Evolutionary conservation across 257 asterid genomes (phyloP).

Genomic region (Misopates orontium): DNA sequence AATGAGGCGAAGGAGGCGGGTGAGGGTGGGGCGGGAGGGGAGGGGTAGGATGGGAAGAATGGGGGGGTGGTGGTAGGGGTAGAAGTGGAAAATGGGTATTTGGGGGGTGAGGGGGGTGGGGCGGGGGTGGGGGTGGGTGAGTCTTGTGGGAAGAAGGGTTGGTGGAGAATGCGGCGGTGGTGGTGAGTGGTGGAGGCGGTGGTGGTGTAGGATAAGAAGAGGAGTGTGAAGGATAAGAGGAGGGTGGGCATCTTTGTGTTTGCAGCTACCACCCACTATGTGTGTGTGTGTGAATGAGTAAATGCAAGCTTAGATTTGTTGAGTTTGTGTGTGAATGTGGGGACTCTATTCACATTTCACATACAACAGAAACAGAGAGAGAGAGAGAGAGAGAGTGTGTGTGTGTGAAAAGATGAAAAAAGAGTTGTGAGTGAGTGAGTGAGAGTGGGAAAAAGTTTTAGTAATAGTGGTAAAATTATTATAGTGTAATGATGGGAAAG

Average conservation of each 20-base stretch:
- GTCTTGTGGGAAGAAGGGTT: conserved; percentile 40
- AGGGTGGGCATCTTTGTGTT: conserved; percentile 20
- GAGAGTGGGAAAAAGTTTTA: background rate
- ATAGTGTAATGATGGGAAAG: conserved; percentile 26
- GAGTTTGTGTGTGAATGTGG: conserved; percentile 2
- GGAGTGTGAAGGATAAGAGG: conserved; percentile 9
- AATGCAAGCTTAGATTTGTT: background rate
- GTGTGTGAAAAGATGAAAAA: conserved; percentile 5
- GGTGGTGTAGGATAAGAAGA: conserved; percentile 18
- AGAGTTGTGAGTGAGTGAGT: background rate
- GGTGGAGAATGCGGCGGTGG: conserved; percentile 50
- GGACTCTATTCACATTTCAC: conserved; percentile 21
- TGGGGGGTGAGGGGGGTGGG: conserved; percentile 36
- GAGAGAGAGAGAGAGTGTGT: background rate
- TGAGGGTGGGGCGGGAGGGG: conserved; percentile 50
- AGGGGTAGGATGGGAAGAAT: conserved; percentile 40
- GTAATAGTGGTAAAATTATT: conserved; percentile 19
- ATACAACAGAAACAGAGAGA: background rate
- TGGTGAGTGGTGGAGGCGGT: conserved; percentile 14
- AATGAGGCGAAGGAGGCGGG: conserved; percentile 51
- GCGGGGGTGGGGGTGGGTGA: conserved; percentile 32
- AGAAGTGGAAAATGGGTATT: conserved; percentile 20
- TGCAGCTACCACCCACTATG: background rate
- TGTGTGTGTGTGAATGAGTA: conserved; percentile 1
- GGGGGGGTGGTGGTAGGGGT: conserved; percentile 36